These are phyloP conservation scores for Pyrus betulifolia DNA, from an alignment of 306 rosid genomes.

Conservation along the genomic window DNA sequence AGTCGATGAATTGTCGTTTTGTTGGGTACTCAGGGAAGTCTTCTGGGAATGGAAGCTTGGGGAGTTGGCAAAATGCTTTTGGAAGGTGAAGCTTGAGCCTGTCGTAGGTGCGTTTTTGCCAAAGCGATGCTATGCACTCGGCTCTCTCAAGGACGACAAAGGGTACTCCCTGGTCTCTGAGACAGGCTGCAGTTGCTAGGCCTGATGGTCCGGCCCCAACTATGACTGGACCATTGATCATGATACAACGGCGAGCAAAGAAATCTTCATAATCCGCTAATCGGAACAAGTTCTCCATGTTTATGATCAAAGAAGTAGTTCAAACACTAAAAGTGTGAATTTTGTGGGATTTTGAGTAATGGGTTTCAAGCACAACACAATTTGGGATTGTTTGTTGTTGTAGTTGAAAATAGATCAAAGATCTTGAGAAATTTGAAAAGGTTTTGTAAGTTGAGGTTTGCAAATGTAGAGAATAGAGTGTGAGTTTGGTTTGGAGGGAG, in stretches of 20 bases:
- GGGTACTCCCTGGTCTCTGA: constrained; percentile 75
- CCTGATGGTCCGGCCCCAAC: constrained; percentile 98
- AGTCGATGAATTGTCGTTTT: constrained; percentile 60
- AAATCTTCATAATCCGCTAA: constrained; percentile 40
- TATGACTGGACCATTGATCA: constrained; percentile 85
- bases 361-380: not conserved
- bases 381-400: constrained; percentile 1
- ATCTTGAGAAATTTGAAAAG: not conserved
- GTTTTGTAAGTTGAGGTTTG: not conserved
- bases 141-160: constrained; percentile 66
- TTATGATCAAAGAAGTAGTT: not conserved
- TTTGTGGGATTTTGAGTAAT: not conserved
- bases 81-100: constrained; percentile 96
- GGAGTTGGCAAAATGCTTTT: constrained; percentile 81
- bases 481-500: constrained; percentile 41
- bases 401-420: not conserved
- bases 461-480: constrained; percentile 15
- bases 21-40: constrained; percentile 82
- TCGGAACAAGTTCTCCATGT: constrained; percentile 66
- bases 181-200: constrained; percentile 88
- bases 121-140: constrained; percentile 82
- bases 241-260: constrained; percentile 48
- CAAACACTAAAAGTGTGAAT: not conserved
- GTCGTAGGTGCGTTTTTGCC: constrained; percentile 87
- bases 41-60: constrained; percentile 64